These are phyloP conservation scores for Eleusine indica DNA, from an alignment of 176 grass and related monocot species.

Conservation along the genomic window DNA sequence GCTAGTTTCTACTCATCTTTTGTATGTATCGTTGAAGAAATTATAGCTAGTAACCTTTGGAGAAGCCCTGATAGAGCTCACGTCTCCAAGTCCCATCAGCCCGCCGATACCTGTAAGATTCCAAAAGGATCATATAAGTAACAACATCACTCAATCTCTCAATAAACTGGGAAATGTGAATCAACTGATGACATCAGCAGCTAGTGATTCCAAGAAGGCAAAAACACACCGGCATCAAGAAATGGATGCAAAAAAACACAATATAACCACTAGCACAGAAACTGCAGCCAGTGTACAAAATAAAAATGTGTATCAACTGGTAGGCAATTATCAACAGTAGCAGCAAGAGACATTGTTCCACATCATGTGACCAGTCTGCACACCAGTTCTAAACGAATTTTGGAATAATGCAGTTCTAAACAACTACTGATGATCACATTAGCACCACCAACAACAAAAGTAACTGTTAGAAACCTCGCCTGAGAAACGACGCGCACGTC, in stretches of 20 bases:
- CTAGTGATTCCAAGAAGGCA: not conserved
- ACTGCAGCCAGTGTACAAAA: not conserved
- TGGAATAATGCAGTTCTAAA: not conserved
- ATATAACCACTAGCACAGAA: not conserved
- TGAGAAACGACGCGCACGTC: too few species aligned
- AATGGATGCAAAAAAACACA: constrained; percentile 1
- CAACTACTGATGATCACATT: not conserved
- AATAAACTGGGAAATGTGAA: not conserved
- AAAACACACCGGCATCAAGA: constrained; percentile 1
- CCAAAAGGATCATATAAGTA: constrained; percentile 2
- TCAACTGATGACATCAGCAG: constrained; percentile 5
- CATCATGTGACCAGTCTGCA: not conserved
- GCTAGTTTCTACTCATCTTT: too few species aligned
- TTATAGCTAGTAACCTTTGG: too few species aligned
- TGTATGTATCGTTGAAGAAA: too few species aligned
- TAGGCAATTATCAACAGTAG: not conserved
- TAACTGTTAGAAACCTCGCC: too few species aligned
- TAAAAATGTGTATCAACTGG: not conserved
- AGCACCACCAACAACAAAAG: not conserved
- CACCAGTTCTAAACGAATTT: not conserved
- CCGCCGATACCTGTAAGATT: constrained; percentile 46
- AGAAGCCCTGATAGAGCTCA: constrained; percentile 48
- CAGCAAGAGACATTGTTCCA: not conserved
- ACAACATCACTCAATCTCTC: not conserved
- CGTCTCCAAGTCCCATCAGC: constrained; percentile 64